Conservation (phyloP, 306 rosid genomes). For the Castanea crenata region DNA sequence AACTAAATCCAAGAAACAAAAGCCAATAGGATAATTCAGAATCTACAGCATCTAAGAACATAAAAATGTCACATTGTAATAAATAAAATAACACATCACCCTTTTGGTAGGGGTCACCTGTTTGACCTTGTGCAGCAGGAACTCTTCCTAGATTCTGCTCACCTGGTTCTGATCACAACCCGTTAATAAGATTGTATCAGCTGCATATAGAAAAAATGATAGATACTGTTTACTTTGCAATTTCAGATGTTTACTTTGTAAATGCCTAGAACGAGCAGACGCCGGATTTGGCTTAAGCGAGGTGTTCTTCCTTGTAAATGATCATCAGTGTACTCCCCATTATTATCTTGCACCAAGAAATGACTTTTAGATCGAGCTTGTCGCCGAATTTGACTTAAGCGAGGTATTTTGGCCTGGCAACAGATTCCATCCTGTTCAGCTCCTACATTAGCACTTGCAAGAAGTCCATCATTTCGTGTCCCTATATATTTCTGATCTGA, state of each 20-base stretch:
- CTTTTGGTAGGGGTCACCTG: background rate
- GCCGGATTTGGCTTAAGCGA: constrained; percentile 30
- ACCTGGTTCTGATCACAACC: background rate
- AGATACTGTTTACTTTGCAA: background rate
- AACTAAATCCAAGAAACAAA: constrained; percentile 1
- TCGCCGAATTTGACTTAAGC: constrained; percentile 30
- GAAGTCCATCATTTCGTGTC: constrained; percentile 14
- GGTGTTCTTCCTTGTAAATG: constrained; percentile 15
- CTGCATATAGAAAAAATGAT: too few species aligned
- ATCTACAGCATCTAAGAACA: background rate
- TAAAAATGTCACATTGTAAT: background rate
- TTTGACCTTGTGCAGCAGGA: constrained; percentile 8
- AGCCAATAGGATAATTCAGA: constrained; percentile 4
- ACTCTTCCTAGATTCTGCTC: background rate
- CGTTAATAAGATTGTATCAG: too few species aligned
- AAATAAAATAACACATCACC: background rate
- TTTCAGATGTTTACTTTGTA: constrained; percentile 1
- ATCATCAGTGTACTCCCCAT: background rate
- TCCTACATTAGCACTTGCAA: constrained; percentile 6
- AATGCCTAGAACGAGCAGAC: constrained; percentile 21
- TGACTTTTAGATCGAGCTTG: constrained; percentile 29
- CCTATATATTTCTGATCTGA: constrained; percentile 18
- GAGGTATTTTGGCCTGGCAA: constrained; percentile 7
- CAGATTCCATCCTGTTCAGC: background rate
- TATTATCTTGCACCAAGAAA: background rate